Base-by-base conservation (phyloP, 2,329 filamentous ascomycete species). In the Ascochyta clinopodiicola region DNA sequence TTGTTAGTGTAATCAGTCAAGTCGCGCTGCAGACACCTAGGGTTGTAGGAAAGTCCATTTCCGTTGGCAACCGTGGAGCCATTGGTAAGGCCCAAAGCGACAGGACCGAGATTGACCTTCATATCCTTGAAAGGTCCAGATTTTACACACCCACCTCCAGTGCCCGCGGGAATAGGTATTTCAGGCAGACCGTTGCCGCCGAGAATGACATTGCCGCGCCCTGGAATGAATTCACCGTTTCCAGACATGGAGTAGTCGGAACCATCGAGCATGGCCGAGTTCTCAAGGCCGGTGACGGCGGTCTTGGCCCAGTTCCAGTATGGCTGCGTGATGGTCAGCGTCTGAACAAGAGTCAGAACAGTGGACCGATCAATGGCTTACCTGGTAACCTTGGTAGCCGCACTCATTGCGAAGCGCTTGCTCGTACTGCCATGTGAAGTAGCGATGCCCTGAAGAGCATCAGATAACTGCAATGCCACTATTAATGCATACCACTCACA, bases 231-330 rank as follows among this genome's bases (percentile, higher is more conserved):
- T 12, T 64, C 70, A 29, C 82, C 82, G 56, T 84, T 80, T 22
- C 81, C 80, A 29, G 78, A 61, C 62, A 75, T 69, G 15, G 77
- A 74, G 49, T 77, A 80, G 24, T 76, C 78, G 49, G 79, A 81
- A 45, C 84, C 84, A 60, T 84, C 82, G 59, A 86, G 85, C 48
- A 86, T 68, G 13, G 82, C 78, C 1, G 81, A 79, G 21, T 77
- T 75, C 60, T 66, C 57, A 1, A 74, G 70, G 42, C 84, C 79
- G 5, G 73, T 61, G 2, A 76, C 10, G 74, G 78, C 75, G 63
- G 79, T 80, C 47, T 78, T 77, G 2, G 78, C 77, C 81, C 82
- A 85, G 67, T 85, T 79, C 76, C 80, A 82, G 72, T 83, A 84
- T 1, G 77, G 78, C 39, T 31, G 15, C 9, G 9, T 8, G 29